A percentile compares a stretch with the other conserved stretches of the same genome.
These are phyloP conservation scores for Mycena venus DNA, from an alignment of 768 basidiomycete genomes.

Conservation along the genomic window DNA sequence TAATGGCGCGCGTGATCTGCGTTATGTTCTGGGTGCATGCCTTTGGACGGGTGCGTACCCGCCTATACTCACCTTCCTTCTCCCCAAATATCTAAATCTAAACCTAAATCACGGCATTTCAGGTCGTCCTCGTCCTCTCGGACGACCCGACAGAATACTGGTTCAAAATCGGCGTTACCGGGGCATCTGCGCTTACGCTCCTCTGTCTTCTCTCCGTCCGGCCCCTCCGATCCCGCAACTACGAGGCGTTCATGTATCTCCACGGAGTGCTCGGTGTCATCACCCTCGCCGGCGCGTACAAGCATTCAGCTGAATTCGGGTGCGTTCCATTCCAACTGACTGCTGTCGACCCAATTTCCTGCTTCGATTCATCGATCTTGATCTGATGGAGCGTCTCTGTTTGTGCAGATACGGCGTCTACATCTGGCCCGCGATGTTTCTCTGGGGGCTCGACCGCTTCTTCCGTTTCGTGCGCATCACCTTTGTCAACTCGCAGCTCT, in stretches of 20 bases:
- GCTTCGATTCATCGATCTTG: too few species aligned
- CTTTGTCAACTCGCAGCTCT: constrained; percentile 45
- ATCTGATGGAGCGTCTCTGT: neutral
- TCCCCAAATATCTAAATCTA: too few species aligned
- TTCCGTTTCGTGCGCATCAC: constrained; percentile 53
- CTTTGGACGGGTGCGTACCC: constrained; percentile 38
- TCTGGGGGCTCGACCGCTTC: constrained; percentile 59
- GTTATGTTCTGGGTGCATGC: constrained; percentile 55
- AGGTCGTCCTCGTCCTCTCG: neutral
- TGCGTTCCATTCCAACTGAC: neutral
- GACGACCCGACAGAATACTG: constrained; percentile 5
- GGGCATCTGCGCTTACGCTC: constrained; percentile 46
- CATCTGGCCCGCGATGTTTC: constrained; percentile 52
- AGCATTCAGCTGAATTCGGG: constrained; percentile 34
- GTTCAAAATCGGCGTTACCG: constrained; percentile 31
- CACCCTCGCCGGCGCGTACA: constrained; percentile 45
- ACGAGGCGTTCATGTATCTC: constrained; percentile 56
- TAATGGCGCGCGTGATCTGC: constrained; percentile 53
- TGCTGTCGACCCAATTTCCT: too few species aligned
- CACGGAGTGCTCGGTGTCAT: constrained; percentile 51
- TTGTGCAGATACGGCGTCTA: constrained; percentile 39
- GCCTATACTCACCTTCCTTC: too few species aligned
- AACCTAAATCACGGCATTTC: too few species aligned
- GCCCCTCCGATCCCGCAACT: constrained; percentile 46
- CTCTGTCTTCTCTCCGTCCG: constrained; percentile 52